A percentile compares a stretch with the other conserved stretches of the same genome.
These are phyloP conservation scores for Solanum gracilifrons DNA, from an alignment of 257 asterid genomes.

Conservation along the genomic window DNA sequence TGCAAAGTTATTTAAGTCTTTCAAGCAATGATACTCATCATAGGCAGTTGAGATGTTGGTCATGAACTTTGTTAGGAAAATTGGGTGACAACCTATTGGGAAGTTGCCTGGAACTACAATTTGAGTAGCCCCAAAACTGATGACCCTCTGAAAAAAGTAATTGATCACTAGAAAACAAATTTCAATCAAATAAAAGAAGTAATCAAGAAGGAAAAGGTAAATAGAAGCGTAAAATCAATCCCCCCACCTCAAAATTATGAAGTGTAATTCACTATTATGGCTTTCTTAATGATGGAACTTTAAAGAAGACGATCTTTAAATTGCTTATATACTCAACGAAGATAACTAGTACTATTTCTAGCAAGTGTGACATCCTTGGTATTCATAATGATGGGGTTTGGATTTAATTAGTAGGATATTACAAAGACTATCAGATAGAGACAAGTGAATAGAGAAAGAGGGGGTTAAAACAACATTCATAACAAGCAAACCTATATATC, in stretches of 20 bases:
- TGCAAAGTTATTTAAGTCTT: neutral
- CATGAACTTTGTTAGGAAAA: neutral
- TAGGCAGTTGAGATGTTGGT: neutral
- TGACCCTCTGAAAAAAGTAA: neutral
- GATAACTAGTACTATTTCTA: neutral
- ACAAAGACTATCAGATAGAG: too few relatives aligned
- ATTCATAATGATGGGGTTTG: neutral
- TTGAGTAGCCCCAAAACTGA: neutral
- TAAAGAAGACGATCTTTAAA: neutral
- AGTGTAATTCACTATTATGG: neutral
- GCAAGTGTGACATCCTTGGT: neutral
- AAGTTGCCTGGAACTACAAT: neutral
- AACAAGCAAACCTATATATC: neutral
- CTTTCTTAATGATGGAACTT: neutral
- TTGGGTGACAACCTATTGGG: neutral
- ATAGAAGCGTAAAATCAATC: neutral
- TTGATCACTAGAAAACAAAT: neutral
- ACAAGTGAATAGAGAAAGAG: too few relatives aligned
- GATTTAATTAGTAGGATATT: too few relatives aligned
- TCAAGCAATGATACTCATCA: neutral
- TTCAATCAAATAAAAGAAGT: neutral
- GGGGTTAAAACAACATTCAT: neutral
- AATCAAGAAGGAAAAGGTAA: neutral
- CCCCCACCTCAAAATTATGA: neutral
- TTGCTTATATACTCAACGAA: neutral